A percentile compares a stretch with the other conserved stretches of the same genome.
phyloP scores from a whole-genome alignment of 2,329 filamentous ascomycete species.

The Metarhizium guizhouense region DNA sequence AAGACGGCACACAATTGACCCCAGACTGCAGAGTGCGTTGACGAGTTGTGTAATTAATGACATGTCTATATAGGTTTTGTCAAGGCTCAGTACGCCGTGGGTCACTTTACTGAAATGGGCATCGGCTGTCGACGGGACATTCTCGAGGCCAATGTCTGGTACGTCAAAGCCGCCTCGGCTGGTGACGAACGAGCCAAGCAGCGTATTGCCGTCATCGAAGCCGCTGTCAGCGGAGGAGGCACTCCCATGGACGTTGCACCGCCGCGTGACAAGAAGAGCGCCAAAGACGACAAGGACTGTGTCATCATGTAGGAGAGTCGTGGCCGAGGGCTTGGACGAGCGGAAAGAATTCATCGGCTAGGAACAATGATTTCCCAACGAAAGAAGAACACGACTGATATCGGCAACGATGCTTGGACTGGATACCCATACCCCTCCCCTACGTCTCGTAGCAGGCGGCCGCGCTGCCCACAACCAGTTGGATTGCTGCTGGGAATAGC shows the following conservation, averaged over 20 bases:
- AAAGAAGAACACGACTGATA: background rate
- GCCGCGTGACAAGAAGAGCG: slow-evolving; percentile 42
- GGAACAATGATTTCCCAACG: background rate
- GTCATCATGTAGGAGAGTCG: slow-evolving; percentile 40
- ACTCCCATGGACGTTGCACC: slow-evolving; percentile 48
- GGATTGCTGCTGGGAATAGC: background rate
- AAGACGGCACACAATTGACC: slow-evolving; percentile 22
- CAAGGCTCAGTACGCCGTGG: slow-evolving; percentile 86
- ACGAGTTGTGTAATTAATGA: background rate
- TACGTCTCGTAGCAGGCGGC: background rate
- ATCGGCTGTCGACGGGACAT: slow-evolving; percentile 91
- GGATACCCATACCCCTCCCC: slow-evolving; percentile 1
- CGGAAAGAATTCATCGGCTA: background rate
- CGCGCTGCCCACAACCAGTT: background rate
- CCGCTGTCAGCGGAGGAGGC: slow-evolving; percentile 57
- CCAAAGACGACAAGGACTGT: slow-evolving; percentile 46
- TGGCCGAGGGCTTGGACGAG: background rate
- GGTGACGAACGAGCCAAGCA: slow-evolving; percentile 87
- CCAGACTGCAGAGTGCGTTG: too few species aligned
- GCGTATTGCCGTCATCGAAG: slow-evolving; percentile 75
- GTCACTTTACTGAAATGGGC: slow-evolving; percentile 97
- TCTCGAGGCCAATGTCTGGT: slow-evolving; percentile 97
- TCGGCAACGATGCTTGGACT: slow-evolving; percentile 2
- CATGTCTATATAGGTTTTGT: slow-evolving; percentile 42
- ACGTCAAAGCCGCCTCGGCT: slow-evolving; percentile 87